These are phyloP conservation scores for Hansfordia pulvinata DNA, from an alignment of 2,329 filamentous ascomycete genomes.

Conservation along the genomic window DNA sequence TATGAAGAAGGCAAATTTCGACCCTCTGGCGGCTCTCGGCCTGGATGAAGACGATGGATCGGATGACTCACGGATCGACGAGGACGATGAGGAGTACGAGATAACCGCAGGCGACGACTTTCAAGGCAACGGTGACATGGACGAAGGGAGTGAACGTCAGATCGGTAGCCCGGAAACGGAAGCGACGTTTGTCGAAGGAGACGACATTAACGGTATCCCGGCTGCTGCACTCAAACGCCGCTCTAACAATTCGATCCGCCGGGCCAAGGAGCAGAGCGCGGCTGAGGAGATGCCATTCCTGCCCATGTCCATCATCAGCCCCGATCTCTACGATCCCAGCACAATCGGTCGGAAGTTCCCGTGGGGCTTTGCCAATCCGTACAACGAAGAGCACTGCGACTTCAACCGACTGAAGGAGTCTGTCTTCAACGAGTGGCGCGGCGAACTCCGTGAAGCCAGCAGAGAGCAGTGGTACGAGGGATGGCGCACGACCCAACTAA, in stretches of 20 bases:
- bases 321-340: slow-evolving; percentile 74
- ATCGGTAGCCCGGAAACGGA: slow-evolving; percentile 12
- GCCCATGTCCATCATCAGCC: slow-evolving; percentile 86
- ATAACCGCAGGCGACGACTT: slow-evolving; percentile 13
- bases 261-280: slow-evolving; percentile 29
- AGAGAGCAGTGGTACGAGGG: slow-evolving; percentile 90
- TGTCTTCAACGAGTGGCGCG: slow-evolving; percentile 87
- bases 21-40: slow-evolving; percentile 77
- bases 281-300: slow-evolving; percentile 53
- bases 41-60: slow-evolving; percentile 59
- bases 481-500: slow-evolving; percentile 68
- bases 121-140: slow-evolving; percentile 13
- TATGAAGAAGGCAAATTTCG: slow-evolving; percentile 71
- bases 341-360: slow-evolving; percentile 79
- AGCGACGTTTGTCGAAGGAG: too few relatives aligned
- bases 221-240: slow-evolving; percentile 28
- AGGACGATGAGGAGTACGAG: slow-evolving; percentile 34
- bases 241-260: slow-evolving; percentile 30
- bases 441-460: slow-evolving; percentile 79
- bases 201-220: slow-evolving; percentile 20
- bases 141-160: slow-evolving; percentile 13
- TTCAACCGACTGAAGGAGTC: slow-evolving; percentile 82
- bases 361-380: slow-evolving; percentile 94
- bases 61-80: slow-evolving; percentile 43
- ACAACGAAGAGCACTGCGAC: slow-evolving; percentile 85